These are phyloP conservation scores for Novymonas esmeraldas DNA, from an alignment of 208 protist genomes.

Conservation along the genomic window DNA sequence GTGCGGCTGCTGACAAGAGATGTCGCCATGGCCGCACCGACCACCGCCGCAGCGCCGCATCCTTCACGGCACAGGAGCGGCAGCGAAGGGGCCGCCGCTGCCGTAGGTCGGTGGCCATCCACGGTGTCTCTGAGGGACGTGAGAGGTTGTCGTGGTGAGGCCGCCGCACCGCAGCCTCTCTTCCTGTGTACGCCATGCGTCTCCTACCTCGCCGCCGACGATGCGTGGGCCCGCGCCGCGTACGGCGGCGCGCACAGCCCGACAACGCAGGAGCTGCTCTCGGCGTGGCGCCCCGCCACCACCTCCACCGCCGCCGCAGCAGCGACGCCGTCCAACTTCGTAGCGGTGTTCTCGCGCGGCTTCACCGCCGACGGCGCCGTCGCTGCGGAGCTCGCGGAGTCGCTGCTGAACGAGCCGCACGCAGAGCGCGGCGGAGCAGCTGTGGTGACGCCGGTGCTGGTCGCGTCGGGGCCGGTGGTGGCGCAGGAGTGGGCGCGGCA, in stretches of 20 bases:
- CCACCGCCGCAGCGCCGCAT: neutral
- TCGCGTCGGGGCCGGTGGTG: slow-evolving; percentile 66
- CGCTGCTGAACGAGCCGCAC: slow-evolving; percentile 19
- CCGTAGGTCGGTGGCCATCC: slow-evolving; percentile 3
- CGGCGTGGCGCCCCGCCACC: slow-evolving; percentile 20
- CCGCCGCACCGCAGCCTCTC: slow-evolving; percentile 5
- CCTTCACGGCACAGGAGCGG: neutral
- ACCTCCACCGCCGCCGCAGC: too few relatives aligned
- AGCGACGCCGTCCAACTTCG: slow-evolving; percentile 10
- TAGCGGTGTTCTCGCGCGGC: slow-evolving; percentile 55
- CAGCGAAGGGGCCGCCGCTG: too few relatives aligned
- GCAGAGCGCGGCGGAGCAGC: neutral
- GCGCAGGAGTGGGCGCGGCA: slow-evolving; percentile 68
- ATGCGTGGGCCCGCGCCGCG: slow-evolving; percentile 21
- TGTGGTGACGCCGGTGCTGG: slow-evolving; percentile 36
- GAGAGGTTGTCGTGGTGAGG: neutral
- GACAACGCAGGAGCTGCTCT: slow-evolving; percentile 21
- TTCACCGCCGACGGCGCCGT: slow-evolving; percentile 48
- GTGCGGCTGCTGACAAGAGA: slow-evolving; percentile 32
- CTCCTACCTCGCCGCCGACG: slow-evolving; percentile 13
- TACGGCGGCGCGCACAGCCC: slow-evolving; percentile 14
- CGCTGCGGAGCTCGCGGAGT: slow-evolving; percentile 27
- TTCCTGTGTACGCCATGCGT: slow-evolving; percentile 36
- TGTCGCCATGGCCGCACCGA: slow-evolving; percentile 1
- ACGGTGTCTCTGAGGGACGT: neutral